Evolutionary conservation across 169 alveolate species (phyloP), one percentile per base, ranked within the genome.

Genomic region (Eimeria maxima): DNA sequence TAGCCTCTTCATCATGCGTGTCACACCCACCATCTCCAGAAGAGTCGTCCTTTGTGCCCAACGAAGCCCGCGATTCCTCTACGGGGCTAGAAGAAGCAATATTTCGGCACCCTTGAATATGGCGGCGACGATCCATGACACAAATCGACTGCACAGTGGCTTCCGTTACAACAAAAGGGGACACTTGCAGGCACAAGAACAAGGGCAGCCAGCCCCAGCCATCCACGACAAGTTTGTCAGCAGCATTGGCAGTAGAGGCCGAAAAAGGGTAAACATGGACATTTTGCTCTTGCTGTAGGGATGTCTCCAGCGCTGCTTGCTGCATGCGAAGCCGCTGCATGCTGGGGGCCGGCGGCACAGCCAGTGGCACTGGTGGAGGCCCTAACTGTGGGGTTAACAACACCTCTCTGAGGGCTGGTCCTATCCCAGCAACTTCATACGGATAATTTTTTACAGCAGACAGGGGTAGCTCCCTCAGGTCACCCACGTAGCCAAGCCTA

Each of bases 401-500:
- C 65, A 63, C 80, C 81, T 73, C 63, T 7, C 76, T 45, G 33
- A 57, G 81, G 33, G 29, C 47, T n/a, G 45, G 53, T n/a, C 44
- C 57, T 44, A 83, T 74, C n/a, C 83, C 96, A 14, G 96, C 96
- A 27, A 94, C 74, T 24, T 83, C 94, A 53, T 81, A 94, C n/a
- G 96, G 96, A 45, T 74, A 94, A 27, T 71, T 94, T 16, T 83
- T 83, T n/a, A 94, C 80, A 14, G 88, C 94, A 27, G 96, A 81
- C 80, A 94, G 14, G 8, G 90, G 83, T 74, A 81, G 80, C 89
- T 94, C 96, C 29, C 94, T 45, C 33, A 94, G 94, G 71, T 94
- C 96, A 22, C 94, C 96, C 65, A 94, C 96, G 74, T 94, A 94
- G n/a, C 96, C 96, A 69, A 94, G 44, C 5, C 94, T 65, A 16